phyloP scores from a whole-genome alignment of 1,284 basidiomycete genomes.

The Ustilago crameri region DNA sequence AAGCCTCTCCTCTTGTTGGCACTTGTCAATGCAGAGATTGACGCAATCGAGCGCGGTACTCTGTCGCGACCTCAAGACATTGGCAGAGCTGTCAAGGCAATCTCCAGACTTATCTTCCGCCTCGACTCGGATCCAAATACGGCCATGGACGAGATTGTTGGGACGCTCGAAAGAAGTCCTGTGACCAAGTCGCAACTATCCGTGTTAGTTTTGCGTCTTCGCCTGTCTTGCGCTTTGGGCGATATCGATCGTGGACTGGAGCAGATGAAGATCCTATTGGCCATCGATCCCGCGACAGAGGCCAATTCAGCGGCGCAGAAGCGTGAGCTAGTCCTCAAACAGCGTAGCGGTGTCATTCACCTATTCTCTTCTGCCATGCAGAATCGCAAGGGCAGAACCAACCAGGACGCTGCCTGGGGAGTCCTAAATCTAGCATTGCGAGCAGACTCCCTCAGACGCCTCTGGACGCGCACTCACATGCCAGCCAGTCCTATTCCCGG shows the following conservation, averaged over 20 bases:
- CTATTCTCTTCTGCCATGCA: slow-evolving; percentile 28
- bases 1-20: slow-evolving; percentile 10
- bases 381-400: neutral
- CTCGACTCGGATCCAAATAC: neutral
- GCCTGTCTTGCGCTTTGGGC: slow-evolving; percentile 8
- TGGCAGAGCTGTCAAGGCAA: neutral
- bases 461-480: slow-evolving; percentile 14
- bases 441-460: slow-evolving; percentile 1
- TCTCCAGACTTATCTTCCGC: neutral
- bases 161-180: neutral
- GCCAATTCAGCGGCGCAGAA: neutral
- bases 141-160: neutral
- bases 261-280: slow-evolving; percentile 6
- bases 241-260: slow-evolving; percentile 4
- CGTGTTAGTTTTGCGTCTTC: slow-evolving; percentile 1
- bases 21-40: slow-evolving; percentile 24
- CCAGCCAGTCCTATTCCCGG: slow-evolving; percentile 5
- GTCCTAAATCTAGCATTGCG: slow-evolving; percentile 21
- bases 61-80: too few relatives aligned
- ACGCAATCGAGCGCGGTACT: slow-evolving; percentile 2
- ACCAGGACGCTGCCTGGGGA: slow-evolving; percentile 13
- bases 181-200: slow-evolving; percentile 12
- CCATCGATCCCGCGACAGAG: neutral
- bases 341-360: slow-evolving; percentile 23
- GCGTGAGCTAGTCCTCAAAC: slow-evolving; percentile 21